phyloP scores from a whole-genome alignment of 257 asterid genomes.

The Striga asiatica region DNA sequence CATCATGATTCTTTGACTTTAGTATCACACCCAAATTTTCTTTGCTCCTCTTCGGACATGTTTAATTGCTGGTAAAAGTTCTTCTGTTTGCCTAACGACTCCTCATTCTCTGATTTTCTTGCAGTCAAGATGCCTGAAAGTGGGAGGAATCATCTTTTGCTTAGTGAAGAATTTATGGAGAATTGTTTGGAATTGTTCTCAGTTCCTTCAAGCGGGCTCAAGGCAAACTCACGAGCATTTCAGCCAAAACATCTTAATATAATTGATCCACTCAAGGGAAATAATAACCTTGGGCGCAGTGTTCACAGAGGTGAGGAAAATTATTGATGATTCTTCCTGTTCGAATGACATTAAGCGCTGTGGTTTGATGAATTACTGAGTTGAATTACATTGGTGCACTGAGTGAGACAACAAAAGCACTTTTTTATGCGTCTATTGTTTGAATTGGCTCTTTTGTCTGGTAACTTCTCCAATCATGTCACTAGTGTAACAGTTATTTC shows the following conservation, averaged over 20 bases:
- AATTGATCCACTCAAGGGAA: constrained; percentile 69
- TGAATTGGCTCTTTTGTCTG: no score
- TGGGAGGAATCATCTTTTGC: constrained; percentile 29
- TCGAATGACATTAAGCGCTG: neutral
- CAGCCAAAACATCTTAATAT: constrained; percentile 58
- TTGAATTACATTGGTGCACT: no score
- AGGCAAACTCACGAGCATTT: constrained; percentile 39
- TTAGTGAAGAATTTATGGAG: constrained; percentile 44
- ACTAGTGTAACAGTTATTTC: no score
- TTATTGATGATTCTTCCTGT: constrained; percentile 7
- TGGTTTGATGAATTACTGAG: neutral
- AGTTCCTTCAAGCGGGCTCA: constrained; percentile 30
- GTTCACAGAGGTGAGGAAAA: constrained; percentile 60
- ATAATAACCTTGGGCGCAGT: constrained; percentile 90
- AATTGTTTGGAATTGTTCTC: constrained; percentile 55
- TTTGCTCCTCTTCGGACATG: neutral
- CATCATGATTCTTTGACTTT: neutral
- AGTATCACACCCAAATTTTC: no score
- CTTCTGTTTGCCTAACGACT: neutral
- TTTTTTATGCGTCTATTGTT: no score
- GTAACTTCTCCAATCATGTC: no score
- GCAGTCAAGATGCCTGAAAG: constrained; percentile 54
- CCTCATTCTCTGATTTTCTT: constrained; percentile 3
- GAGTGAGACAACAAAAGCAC: no score
- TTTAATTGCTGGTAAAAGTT: neutral